A percentile compares a stretch with the other conserved stretches of the same genome.
Evolutionary conservation across 345 rosid genomes (phyloP).

Genomic region (Camelina sativa): DNA sequence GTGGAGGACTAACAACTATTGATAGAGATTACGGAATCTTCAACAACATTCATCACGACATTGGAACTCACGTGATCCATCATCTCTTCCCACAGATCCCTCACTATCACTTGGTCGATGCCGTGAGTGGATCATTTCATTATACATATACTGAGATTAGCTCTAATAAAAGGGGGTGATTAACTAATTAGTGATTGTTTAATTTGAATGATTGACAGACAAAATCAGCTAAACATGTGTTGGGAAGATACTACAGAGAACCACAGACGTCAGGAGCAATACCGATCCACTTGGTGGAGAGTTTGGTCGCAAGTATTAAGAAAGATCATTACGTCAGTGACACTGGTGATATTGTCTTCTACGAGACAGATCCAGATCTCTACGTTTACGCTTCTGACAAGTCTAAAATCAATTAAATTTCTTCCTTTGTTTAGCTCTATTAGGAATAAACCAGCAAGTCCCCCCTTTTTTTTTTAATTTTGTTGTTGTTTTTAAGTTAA

Average conservation of each 20-base stretch:
- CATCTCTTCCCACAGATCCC: slow-evolving; percentile 98
- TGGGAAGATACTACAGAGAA: slow-evolving; percentile 83
- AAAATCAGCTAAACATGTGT: slow-evolving; percentile 69
- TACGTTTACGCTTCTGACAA: slow-evolving; percentile 46
- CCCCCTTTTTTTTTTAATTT: not conserved
- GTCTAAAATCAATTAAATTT: slow-evolving; percentile 34
- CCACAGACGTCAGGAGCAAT: slow-evolving; percentile 72
- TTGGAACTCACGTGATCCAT: slow-evolving; percentile 92
- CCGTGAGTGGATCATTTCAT: slow-evolving; percentile 47
- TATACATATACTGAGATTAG: not conserved
- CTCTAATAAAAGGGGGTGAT: not conserved
- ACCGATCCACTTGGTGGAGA: slow-evolving; percentile 67
- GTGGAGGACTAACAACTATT: slow-evolving; percentile 89
- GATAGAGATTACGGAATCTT: slow-evolving; percentile 84
- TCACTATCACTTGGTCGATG: slow-evolving; percentile 81
- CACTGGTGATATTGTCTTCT: slow-evolving; percentile 72
- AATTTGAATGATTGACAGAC: slow-evolving; percentile 49
- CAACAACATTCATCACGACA: slow-evolving; percentile 84
- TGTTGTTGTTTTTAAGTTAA: slow-evolving; percentile 27
- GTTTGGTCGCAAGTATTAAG: slow-evolving; percentile 57
- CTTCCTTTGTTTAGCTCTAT: slow-evolving; percentile 32
- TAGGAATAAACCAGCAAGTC: slow-evolving; percentile 33
- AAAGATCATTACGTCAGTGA: slow-evolving; percentile 82
- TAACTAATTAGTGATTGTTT: not conserved
- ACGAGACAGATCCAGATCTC: slow-evolving; percentile 61